These are phyloP conservation scores for Ogataea pignaliae DNA, from an alignment of 805 yeast species.

Conservation along the genomic window DNA sequence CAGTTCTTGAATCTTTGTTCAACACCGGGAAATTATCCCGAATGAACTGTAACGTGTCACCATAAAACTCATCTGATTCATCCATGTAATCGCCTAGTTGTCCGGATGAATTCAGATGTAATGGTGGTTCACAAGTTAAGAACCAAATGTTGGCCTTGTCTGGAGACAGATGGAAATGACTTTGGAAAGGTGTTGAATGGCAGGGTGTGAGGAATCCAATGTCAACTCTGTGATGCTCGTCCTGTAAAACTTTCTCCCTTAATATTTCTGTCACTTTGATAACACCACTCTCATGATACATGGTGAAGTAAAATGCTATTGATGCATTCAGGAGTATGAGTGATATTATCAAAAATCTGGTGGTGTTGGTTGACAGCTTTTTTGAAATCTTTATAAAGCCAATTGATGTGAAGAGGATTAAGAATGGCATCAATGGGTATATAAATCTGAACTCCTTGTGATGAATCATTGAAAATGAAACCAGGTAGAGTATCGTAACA, in stretches of 20 bases:
- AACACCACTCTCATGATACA: slow-evolving; percentile 84
- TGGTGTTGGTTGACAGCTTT: slow-evolving; percentile 1
- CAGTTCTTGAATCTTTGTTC: slow-evolving; percentile 1
- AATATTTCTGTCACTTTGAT: slow-evolving; percentile 59
- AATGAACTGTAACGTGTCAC: slow-evolving; percentile 58
- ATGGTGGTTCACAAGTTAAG: slow-evolving; percentile 90
- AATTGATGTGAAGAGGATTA: slow-evolving; percentile 48
- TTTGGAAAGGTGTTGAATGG: slow-evolving; percentile 95
- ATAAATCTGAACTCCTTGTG: slow-evolving; percentile 94
- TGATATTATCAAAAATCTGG: slow-evolving; percentile 5
- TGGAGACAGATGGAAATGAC: slow-evolving; percentile 61
- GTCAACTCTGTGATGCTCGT: slow-evolving; percentile 28
- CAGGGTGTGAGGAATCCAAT: slow-evolving; percentile 92
- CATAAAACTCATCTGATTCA: slow-evolving; percentile 82
- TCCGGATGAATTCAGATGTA: slow-evolving; percentile 31
- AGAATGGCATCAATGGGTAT: slow-evolving; percentile 76
- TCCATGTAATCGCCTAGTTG: slow-evolving; percentile 57
- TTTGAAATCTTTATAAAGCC: slow-evolving; percentile 24
- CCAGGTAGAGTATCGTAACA: slow-evolving; percentile 37
- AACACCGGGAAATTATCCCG: slow-evolving; percentile 43
- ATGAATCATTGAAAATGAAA: slow-evolving; percentile 56
- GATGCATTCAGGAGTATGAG: slow-evolving; percentile 11
- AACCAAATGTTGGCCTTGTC: slow-evolving; percentile 57
- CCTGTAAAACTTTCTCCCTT: slow-evolving; percentile 25
- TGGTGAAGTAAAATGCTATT: slow-evolving; percentile 39